Conservation (phyloP, 306 rosid genomes). For the Trifolium subterraneum region DNA sequence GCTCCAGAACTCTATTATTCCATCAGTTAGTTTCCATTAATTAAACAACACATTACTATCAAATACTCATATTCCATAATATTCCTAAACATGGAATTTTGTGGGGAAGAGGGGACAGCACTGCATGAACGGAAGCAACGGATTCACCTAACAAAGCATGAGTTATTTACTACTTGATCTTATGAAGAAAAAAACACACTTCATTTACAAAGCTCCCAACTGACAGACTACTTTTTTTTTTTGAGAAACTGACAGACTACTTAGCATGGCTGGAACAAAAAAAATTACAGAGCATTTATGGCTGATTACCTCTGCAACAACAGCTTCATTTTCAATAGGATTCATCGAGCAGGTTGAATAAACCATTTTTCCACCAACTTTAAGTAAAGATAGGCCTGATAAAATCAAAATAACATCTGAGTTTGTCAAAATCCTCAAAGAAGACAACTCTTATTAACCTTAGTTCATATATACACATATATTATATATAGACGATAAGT, state of each 20-base stretch:
- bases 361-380: constrained; percentile 94
- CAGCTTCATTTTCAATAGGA: constrained; percentile 97
- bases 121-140: background rate
- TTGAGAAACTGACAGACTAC: constrained; percentile 28
- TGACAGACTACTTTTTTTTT: constrained; percentile 25
- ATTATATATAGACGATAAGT: constrained; percentile 16
- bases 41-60: constrained; percentile 24
- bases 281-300: constrained; percentile 30
- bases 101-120: background rate
- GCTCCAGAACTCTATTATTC: constrained; percentile 33
- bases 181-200: constrained; percentile 15
- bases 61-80: constrained; percentile 6
- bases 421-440: constrained; percentile 22
- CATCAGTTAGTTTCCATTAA: constrained; percentile 25
- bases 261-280: constrained; percentile 21
- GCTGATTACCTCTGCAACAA: constrained; percentile 80
- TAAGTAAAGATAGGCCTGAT: constrained; percentile 81
- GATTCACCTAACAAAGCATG: background rate
- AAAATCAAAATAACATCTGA: constrained; percentile 33
- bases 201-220: constrained; percentile 12
- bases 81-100: background rate
- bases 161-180: constrained; percentile 29
- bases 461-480: background rate
- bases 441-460: constrained; percentile 12
- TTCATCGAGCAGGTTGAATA: constrained; percentile 98